phyloP scores from a whole-genome alignment of 805 yeast genomes.

The Suhomyces faveliae region DNA sequence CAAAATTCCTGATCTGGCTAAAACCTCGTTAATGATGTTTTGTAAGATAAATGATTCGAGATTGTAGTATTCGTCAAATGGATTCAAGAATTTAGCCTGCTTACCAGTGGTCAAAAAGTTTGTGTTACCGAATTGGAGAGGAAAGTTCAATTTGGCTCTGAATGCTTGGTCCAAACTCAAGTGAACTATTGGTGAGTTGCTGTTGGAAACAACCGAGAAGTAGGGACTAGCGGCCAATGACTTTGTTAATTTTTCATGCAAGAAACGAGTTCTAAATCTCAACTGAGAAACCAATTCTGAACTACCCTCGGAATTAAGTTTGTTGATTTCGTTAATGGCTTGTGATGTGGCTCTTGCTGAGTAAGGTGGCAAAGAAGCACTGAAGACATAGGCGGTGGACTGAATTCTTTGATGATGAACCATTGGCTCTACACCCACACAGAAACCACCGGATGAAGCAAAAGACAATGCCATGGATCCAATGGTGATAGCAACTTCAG shows the following conservation, averaged over 20 bases:
- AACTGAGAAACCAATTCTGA: conserved; percentile 26
- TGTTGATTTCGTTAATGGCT: conserved; percentile 49
- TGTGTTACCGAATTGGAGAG: conserved; percentile 50
- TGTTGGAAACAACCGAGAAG: conserved; percentile 55
- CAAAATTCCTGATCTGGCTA: conserved; percentile 52
- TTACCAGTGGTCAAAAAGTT: conserved; percentile 43
- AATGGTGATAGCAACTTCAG: conserved; percentile 77
- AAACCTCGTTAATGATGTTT: conserved; percentile 56
- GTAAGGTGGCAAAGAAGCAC: conserved; percentile 93
- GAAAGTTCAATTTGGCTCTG: conserved; percentile 47
- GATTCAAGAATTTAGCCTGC: conserved; percentile 40
- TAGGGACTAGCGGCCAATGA: conserved; percentile 34
- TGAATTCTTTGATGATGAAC: conserved; percentile 89
- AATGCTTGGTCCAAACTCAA: conserved; percentile 52
- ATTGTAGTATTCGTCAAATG: conserved; percentile 44
- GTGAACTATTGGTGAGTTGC: conserved; percentile 67
- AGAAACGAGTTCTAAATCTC: conserved; percentile 12
- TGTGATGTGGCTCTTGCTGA: conserved; percentile 66
- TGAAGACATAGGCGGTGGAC: conserved; percentile 85
- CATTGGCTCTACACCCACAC: conserved; percentile 82
- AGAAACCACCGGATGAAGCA: conserved; percentile 90
- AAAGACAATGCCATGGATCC: conserved; percentile 83
- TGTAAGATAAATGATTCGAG: conserved; percentile 65
- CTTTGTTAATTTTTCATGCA: conserved; percentile 41
- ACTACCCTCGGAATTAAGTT: conserved; percentile 30